Percentiles rank a stretch among this genome's conserved stretches.
Conservation (phyloP, 208 protist species). For the Leishmania turanica region DNA sequence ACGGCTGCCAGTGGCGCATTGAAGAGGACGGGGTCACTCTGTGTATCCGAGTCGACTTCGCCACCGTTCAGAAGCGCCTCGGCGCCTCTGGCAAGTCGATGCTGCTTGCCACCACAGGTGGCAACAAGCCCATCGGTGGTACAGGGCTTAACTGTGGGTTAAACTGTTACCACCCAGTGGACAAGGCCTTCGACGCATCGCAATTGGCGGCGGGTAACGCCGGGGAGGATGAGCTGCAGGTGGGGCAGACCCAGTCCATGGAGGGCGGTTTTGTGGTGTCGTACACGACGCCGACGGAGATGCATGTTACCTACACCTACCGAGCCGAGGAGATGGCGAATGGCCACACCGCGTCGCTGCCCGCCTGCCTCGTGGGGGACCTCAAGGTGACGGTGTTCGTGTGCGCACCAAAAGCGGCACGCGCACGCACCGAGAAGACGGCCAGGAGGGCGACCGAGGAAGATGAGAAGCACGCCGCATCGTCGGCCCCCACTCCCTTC, state of each 20-base stretch:
- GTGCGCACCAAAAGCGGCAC: conserved; percentile 28
- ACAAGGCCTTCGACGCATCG: conserved; percentile 36
- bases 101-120: conserved; percentile 63
- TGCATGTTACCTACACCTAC: conserved; percentile 20
- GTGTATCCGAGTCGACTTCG: conserved; percentile 71
- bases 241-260: conserved; percentile 32
- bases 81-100: conserved; percentile 70
- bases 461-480: not conserved
- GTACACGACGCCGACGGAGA: conserved; percentile 22
- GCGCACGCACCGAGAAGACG: conserved; percentile 22
- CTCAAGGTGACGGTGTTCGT: conserved; percentile 33
- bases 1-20: conserved; percentile 58
- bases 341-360: conserved; percentile 28
- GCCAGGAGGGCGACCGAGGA: not conserved
- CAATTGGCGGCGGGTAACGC: conserved; percentile 29
- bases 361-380: conserved; percentile 26
- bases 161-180: conserved; percentile 63
- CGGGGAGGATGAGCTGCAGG: conserved; percentile 11
- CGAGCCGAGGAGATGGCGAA: conserved; percentile 14
- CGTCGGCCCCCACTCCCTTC: not conserved
- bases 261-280: conserved; percentile 45
- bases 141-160: conserved; percentile 72
- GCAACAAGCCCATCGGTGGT: conserved; percentile 70
- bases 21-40: conserved; percentile 50
- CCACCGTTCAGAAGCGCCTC: conserved; percentile 33